These are phyloP conservation scores for Williopsis jadinii DNA, from an alignment of 1,139 yeast genomes.

Conservation along the genomic window DNA sequence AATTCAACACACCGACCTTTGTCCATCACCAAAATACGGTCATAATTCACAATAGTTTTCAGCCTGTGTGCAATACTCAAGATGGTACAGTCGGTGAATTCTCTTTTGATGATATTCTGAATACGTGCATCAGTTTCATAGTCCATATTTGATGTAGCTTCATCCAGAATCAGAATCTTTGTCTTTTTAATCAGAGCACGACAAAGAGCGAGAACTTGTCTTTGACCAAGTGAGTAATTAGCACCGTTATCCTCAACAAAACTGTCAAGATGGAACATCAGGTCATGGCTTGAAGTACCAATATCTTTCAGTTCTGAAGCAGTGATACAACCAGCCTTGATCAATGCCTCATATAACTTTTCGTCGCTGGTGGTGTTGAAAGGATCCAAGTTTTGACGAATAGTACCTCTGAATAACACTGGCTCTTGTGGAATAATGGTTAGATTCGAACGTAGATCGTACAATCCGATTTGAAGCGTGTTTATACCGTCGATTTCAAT, in stretches of 20 bases:
- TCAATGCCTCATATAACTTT: conserved; percentile 44
- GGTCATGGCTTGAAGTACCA: conserved; percentile 17
- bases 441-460: conserved; percentile 39
- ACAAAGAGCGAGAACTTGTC: conserved; percentile 69
- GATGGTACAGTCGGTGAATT: conserved; percentile 60
- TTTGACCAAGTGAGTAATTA: conserved; percentile 72
- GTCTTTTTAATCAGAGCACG: conserved; percentile 70
- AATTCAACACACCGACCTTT: conserved; percentile 54
- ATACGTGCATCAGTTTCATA: conserved; percentile 69
- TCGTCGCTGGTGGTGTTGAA: conserved; percentile 39
- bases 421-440: conserved; percentile 63
- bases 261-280: conserved; percentile 60
- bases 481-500: conserved; percentile 46
- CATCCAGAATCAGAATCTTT: conserved; percentile 64
- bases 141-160: conserved; percentile 80
- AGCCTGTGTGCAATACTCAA: conserved; percentile 76
- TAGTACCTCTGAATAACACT: conserved; percentile 47
- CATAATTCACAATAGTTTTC: conserved; percentile 60
- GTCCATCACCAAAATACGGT: conserved; percentile 59
- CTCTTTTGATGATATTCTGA: conserved; percentile 55
- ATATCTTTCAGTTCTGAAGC: conserved; percentile 6
- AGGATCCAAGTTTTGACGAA: conserved; percentile 52
- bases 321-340: conserved; percentile 43
- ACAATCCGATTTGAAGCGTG: conserved; percentile 38
- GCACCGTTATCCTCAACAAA: conserved; percentile 66